Evolutionary conservation across 2,329 filamentous ascomycete genomes (phyloP).

Genomic region (Alternaria sp.): DNA sequence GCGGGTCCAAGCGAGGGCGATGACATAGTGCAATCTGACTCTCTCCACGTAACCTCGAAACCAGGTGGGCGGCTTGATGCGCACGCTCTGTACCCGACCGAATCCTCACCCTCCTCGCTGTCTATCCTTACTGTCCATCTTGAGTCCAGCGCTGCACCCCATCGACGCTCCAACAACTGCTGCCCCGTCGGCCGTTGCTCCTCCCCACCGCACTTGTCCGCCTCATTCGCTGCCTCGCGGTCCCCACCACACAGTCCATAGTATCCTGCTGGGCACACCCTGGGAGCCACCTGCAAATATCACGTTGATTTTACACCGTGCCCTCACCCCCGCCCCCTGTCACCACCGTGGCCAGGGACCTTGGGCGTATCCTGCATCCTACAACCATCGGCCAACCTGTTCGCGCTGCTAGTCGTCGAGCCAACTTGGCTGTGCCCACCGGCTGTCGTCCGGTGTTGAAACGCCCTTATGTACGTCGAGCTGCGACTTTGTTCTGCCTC

Average conservation of each 20-base stretch:
- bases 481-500: constrained; percentile 36
- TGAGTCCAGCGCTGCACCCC: constrained; percentile 3
- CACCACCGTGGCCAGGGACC: constrained; percentile 22
- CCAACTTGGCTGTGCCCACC: constrained; percentile 14
- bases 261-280: constrained; percentile 20
- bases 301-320: constrained; percentile 20
- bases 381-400: constrained; percentile 27
- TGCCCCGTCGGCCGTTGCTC: constrained; percentile 3
- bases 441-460: constrained; percentile 12
- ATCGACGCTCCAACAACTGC: neutral
- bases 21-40: constrained; percentile 19
- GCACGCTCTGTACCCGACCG: constrained; percentile 4
- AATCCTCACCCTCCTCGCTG: constrained; percentile 4
- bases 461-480: constrained; percentile 47
- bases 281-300: constrained; percentile 20
- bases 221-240: constrained; percentile 22
- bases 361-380: constrained; percentile 24
- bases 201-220: constrained; percentile 19
- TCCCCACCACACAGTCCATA: constrained; percentile 10
- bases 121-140: constrained; percentile 7
- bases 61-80: constrained; percentile 9
- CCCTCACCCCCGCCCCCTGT: constrained; percentile 16
- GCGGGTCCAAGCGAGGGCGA: constrained; percentile 19
- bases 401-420: constrained; percentile 20
- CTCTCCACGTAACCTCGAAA: constrained; percentile 13